phyloP scores from a whole-genome alignment of 306 rosid genomes.

The Cyclanthera cordifolia region DNA sequence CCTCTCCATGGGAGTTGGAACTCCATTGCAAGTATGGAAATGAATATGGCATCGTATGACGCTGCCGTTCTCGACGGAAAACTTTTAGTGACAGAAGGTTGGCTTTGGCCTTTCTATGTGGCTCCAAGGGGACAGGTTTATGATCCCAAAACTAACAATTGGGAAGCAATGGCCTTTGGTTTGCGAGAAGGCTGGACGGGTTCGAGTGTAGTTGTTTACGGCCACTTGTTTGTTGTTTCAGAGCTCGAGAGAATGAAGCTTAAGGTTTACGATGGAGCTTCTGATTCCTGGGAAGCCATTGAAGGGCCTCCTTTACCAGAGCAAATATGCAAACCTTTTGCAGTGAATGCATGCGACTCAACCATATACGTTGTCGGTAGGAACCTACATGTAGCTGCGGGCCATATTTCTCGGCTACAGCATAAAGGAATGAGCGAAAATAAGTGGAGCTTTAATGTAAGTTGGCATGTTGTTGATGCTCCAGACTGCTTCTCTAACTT shows the following conservation, averaged over 20 bases:
- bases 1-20: conserved; percentile 58
- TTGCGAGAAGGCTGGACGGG: conserved; percentile 99
- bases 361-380: conserved; percentile 76
- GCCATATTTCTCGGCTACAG: conserved; percentile 48
- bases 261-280: conserved; percentile 60
- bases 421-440: conserved; percentile 27
- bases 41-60: conserved; percentile 88
- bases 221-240: conserved; percentile 77
- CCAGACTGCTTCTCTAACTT: conserved; percentile 64
- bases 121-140: conserved; percentile 92
- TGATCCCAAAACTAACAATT: conserved; percentile 59
- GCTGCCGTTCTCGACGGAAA: conserved; percentile 82
- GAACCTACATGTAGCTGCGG: conserved; percentile 78
- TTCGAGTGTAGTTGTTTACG: conserved; percentile 76
- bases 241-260: conserved; percentile 87
- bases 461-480: conserved; percentile 64
- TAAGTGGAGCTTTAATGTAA: conserved; percentile 61
- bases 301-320: conserved; percentile 83
- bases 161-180: conserved; percentile 91
- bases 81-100: conserved; percentile 88
- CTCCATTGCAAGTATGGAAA: conserved; percentile 71
- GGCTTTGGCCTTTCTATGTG: conserved; percentile 95
- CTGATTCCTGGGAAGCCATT: conserved; percentile 78
- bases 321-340: conserved; percentile 90
- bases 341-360: conserved; percentile 59